Evolutionary conservation across 306 rosid species (phyloP).

Genomic region (Nissolia schottii): DNA sequence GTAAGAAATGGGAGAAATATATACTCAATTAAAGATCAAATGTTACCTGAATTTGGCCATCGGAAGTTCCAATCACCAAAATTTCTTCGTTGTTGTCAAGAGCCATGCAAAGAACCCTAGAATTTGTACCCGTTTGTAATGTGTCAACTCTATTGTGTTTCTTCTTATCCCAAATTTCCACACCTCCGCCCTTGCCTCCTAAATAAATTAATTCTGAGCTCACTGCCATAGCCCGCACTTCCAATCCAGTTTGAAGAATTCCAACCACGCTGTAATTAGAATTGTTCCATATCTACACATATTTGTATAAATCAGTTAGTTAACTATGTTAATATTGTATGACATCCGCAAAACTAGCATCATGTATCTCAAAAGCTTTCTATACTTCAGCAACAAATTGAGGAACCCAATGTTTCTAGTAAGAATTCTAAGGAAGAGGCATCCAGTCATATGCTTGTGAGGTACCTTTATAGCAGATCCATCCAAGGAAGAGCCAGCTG

Average conservation of each 20-base stretch:
- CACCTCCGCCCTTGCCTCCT: slow-evolving; percentile 77
- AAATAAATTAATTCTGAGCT: slow-evolving; percentile 78
- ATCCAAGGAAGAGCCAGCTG: slow-evolving; percentile 67
- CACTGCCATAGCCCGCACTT: slow-evolving; percentile 73
- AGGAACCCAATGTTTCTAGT: background rate
- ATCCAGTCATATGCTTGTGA: background rate
- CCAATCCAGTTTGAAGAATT: slow-evolving; percentile 54
- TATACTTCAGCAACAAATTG: background rate
- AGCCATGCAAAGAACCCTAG: slow-evolving; percentile 66
- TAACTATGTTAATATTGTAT: background rate
- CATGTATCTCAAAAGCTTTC: background rate
- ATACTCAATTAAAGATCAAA: background rate
- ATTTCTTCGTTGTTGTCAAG: slow-evolving; percentile 64
- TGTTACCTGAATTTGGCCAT: slow-evolving; percentile 83
- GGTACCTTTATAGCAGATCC: slow-evolving; percentile 80
- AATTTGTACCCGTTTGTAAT: slow-evolving; percentile 55
- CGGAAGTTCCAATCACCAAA: slow-evolving; percentile 80
- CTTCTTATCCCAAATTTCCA: slow-evolving; percentile 81
- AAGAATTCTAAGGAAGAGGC: background rate
- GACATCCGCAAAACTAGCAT: slow-evolving; percentile 11
- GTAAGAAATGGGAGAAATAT: background rate
- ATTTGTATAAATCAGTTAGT: slow-evolving; percentile 13
- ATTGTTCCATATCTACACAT: slow-evolving; percentile 62
- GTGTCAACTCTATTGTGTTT: slow-evolving; percentile 55
- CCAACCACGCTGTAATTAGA: slow-evolving; percentile 59